Base-by-base conservation (phyloP, 106 monocot species). In the Phalaenopsis equestris region DNA sequence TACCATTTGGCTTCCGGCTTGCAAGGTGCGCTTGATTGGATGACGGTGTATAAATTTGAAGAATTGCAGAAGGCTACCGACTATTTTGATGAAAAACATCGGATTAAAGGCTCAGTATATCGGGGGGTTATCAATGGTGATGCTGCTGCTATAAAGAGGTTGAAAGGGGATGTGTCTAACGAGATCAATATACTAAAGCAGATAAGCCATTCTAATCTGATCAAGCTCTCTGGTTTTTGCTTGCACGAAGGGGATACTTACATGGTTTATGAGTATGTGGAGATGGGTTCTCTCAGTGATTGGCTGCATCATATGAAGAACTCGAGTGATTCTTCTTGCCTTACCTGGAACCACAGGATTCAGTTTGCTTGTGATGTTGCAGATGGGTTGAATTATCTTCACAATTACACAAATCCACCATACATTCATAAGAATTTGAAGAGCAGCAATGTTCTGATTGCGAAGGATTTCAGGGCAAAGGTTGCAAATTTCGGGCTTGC, bases 201-300 rank as follows among this genome's bases (percentile, higher is more conserved):
- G 61, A 84, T 94, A 80, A 99, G 91, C 84, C 94, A 99, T 82
- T 81, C 89, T 41, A 94, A 80, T 46, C 78, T 99, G 15, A 79
- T 94, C 73, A 73, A 91, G 55, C 89, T 99, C 49, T 94, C 98
- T 1, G 98, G 94, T 18, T 85, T 94, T 82, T 99, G 94, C 81
- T 18, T 84, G 17, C 89, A 94, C 58, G 83, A 84, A 17, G 92
- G 91, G 6, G 56, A 86, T 80, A 94, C 94, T 41, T 99, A 89
- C 83, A 86, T 99, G 7, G 98, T 99, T 18, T 98, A 89, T 52
- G 92, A 98, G 84, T 94, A 81, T 67, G 94, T 87, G 0, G 86
- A 87, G 56, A 86, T 83, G 11, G 98, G 98, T 1, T 89, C 98
- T 12, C 90, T 98, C 8, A 56, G 78, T 18, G 98, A 98, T 75